Evolutionary conservation across 2,329 filamentous ascomycete species (phyloP).

Genomic region (Pseudogymnoascus sp.): DNA sequence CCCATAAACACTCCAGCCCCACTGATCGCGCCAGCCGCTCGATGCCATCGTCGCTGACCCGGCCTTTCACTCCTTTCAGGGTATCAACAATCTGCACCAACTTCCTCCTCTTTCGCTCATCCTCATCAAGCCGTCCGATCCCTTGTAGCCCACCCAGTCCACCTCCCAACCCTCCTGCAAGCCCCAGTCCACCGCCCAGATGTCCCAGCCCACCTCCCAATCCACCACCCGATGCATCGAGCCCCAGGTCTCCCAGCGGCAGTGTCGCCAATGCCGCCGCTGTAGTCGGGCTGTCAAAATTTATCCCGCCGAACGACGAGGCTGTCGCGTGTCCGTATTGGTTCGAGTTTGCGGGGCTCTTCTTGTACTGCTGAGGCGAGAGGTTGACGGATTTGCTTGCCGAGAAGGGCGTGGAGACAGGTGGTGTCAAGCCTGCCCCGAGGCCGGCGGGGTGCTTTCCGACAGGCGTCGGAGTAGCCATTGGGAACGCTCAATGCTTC

Average conservation of each 20-base stretch:
- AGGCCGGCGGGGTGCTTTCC: conserved; percentile 19
- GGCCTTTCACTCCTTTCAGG: conserved; percentile 40
- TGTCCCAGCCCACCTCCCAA: conserved; percentile 14
- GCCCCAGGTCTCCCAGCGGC: conserved; percentile 39
- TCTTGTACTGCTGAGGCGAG: conserved; percentile 51
- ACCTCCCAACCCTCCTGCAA: not conserved
- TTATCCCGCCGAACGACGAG: conserved; percentile 34
- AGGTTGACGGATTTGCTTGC: conserved; percentile 36
- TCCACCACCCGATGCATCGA: conserved; percentile 31
- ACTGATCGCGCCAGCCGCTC: conserved; percentile 59
- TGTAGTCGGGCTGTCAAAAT: conserved; percentile 57
- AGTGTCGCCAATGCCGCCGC: conserved; percentile 52
- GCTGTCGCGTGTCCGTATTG: conserved; percentile 33
- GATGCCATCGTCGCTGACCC: conserved; percentile 67
- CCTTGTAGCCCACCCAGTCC: not conserved
- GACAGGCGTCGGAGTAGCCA: conserved; percentile 28
- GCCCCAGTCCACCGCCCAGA: conserved; percentile 8
- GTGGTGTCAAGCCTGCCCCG: conserved; percentile 44
- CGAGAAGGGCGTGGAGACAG: conserved; percentile 60
- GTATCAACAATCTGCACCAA: conserved; percentile 28
- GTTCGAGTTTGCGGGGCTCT: conserved; percentile 48
- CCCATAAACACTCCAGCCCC: conserved; percentile 57
- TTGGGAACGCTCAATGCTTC: conserved; percentile 11
- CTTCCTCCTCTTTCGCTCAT: conserved; percentile 37
- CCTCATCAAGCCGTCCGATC: conserved; percentile 34